Evolutionary conservation across 2,329 filamentous ascomycete genomes (phyloP), one percentile per base, ranked within the genome.

Genomic region (Colletotrichum paranaense): DNA sequence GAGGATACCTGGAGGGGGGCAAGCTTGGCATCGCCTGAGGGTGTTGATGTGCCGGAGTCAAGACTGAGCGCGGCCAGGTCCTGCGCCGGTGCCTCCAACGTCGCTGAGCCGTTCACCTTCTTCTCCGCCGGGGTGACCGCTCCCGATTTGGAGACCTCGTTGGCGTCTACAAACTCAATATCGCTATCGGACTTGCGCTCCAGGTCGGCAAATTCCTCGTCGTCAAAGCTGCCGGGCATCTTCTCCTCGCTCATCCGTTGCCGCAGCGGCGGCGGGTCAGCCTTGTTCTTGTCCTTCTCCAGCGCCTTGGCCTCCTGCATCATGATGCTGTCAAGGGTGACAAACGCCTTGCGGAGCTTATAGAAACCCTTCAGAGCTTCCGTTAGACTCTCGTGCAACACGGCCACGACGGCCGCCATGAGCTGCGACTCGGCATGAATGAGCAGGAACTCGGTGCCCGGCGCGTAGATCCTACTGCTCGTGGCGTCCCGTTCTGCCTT

Each of bases 321-420:
- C 79, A 95, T 88, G 68, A 99, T 94, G 11, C 88, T 88, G 78
- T 98, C 93, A 4, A 99, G 86, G 0, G 95, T 93, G 52, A 95
- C 85, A 78, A 94, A 98, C 0, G 96, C 96, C 81, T 97, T 97
- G 74, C 96, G 89, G 77, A 98, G 84, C 82, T 97, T 97, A 80
- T 97, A 97, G 79, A 98, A 98, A 6, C 95, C 95, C 82, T 93
- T 95, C 81, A 98, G 90, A 19, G 92, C 95, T 81, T 98, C 97
- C 0, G 95, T 96, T 78, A 98, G 84, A 80, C 94, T 98, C 85
- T 98, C 97, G 76, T 97, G 97, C 77, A 98, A 85, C 19, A 98
- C 94, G 0, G 92, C 94, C 0, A 98, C 92, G 1, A 99, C 92
- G 0, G 95, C 95, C 69, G 91, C 90, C 93, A 98, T 97, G 75